phyloP scores from a whole-genome alignment of 257 asterid genomes.

The Linaria vulgaris region DNA sequence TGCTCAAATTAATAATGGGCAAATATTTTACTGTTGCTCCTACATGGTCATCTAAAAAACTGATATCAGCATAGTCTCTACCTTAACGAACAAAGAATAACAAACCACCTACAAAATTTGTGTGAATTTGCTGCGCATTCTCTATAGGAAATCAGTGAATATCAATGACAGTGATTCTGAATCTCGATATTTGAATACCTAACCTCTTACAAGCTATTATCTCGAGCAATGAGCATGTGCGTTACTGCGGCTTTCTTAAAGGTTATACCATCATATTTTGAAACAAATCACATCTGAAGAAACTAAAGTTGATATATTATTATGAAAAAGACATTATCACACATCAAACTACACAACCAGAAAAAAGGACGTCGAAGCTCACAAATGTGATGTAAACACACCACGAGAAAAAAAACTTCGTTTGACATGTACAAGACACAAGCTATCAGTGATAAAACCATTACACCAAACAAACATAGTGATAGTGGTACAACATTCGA shows the following conservation, averaged over 20 bases:
- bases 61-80: neutral
- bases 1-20: slow-evolving; percentile 2
- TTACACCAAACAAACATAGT: too few species aligned
- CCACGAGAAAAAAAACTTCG: neutral
- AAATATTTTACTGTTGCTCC: neutral
- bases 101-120: neutral
- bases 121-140: neutral
- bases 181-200: neutral
- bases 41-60: neutral
- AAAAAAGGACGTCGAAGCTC: slow-evolving; percentile 2
- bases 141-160: neutral
- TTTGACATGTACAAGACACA: neutral
- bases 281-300: neutral
- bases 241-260: neutral
- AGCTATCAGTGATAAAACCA: too few species aligned
- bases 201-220: slow-evolving; percentile 4
- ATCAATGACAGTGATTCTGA: neutral
- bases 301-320: neutral
- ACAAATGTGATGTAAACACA: neutral
- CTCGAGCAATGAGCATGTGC: too few species aligned
- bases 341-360: slow-evolving; percentile 4
- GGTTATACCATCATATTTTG: neutral
- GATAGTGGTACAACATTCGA: neutral
- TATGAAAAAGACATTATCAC: neutral
- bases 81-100: neutral